phyloP scores from a whole-genome alignment of 1,284 basidiomycete species.

The Sparassis latifolia region DNA sequence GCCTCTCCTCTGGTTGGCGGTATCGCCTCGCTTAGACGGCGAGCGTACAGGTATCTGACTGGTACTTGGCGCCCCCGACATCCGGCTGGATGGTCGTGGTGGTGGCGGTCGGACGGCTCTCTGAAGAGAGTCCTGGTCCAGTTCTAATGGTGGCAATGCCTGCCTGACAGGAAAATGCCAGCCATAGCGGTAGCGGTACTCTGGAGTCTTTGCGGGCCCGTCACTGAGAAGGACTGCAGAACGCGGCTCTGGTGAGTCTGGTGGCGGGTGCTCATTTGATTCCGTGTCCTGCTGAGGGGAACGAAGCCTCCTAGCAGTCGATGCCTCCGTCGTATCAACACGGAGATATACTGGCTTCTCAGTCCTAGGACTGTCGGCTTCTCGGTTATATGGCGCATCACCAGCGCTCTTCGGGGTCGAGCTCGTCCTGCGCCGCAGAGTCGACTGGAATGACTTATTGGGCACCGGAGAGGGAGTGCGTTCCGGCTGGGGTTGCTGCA shows the following conservation, averaged over 20 bases:
- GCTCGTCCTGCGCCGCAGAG: background rate
- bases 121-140: slow-evolving; percentile 28
- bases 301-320: background rate
- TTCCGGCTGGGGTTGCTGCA: slow-evolving; percentile 1
- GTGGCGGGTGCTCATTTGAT: slow-evolving; percentile 3
- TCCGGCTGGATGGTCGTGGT: slow-evolving; percentile 21
- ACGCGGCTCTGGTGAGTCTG: slow-evolving; percentile 8
- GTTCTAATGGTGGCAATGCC: slow-evolving; percentile 33
- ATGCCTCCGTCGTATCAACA: background rate
- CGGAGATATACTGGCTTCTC: slow-evolving; percentile 7
- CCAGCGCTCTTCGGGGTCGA: background rate
- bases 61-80: slow-evolving; percentile 13
- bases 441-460: too few relatives aligned
- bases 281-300: slow-evolving; percentile 8
- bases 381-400: background rate
- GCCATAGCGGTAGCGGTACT: slow-evolving; percentile 29
- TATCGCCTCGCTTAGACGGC: slow-evolving; percentile 15
- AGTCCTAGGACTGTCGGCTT: slow-evolving; percentile 1
- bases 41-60: slow-evolving; percentile 44
- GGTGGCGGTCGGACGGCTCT: slow-evolving; percentile 9
- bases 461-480: too few relatives aligned
- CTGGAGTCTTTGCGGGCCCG: slow-evolving; percentile 11
- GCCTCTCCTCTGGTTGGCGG: slow-evolving; percentile 12
- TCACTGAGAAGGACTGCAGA: slow-evolving; percentile 3
- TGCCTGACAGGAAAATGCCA: slow-evolving; percentile 33